Evolutionary conservation across 2,329 filamentous ascomycete species (phyloP), one percentile per base, ranked within the genome.

Genomic region (Stachybotrys echinatus): DNA sequence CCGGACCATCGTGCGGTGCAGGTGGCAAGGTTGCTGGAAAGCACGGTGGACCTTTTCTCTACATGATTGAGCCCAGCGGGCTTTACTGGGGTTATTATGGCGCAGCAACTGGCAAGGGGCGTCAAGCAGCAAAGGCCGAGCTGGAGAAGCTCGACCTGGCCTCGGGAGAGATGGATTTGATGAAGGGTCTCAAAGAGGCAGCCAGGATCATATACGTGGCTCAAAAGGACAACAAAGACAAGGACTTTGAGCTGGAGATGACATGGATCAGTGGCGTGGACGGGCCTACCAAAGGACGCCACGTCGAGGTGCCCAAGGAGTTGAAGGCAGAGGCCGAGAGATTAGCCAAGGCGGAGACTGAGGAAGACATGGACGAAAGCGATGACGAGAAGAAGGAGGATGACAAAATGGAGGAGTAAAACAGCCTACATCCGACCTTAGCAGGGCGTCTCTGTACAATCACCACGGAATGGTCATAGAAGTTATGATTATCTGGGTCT

Each of bases 191-290:
- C 64, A 96, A 95, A 79, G 89, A 97, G 77, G 94, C 94, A 31
- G 94, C 94, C 50, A 80, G 91, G 54, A 99, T 99, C 72, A 97
- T 99, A 72, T 95, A 96, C 69, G 84, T 96, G 53, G 92, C 92
- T 45, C 94, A 99, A 68, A 94, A 97, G 70, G 94, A 99, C 71
- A 97, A 92, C 79, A 97, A 97, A 77, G 94, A 97, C 74, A 99
- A 99, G 79, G 94, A 97, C 58, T 99, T 97, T 65, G 94, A 99
- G 83, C 79, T 99, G 52, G 94, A 99, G 77, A 95, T 99, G 91
- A 95, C 89, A 52, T 99, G 94, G 94, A 89, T 97, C 69, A 96
- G 91, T 71, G 83, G 80, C 48, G 72, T 84, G 45, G 83, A 88
- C 57, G 92, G 92, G 5, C 91, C 92, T 34, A 97, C 92, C 55